Percentiles rank a stretch among this genome's conserved stretches.
Conservation (phyloP, 2,329 filamentous ascomycete species). For the Podosphaera leucotricha region DNA sequence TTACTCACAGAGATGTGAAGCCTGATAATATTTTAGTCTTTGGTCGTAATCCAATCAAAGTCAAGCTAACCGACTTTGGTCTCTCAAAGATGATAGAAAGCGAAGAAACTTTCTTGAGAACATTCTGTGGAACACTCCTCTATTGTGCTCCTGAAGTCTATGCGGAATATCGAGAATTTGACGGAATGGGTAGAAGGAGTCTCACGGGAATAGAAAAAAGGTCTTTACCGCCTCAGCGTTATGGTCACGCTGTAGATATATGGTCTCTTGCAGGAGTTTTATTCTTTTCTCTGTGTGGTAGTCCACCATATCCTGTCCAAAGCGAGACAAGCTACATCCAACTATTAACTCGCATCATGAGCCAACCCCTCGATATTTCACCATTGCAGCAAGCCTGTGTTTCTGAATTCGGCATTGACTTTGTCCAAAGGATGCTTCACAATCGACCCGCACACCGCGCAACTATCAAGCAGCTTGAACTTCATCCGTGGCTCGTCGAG, state of each 20-base stretch:
- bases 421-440: constrained; percentile 58
- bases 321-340: constrained; percentile 54
- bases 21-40: constrained; percentile 89
- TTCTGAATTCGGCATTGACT: constrained; percentile 45
- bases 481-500: constrained; percentile 46
- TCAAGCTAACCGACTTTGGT: constrained; percentile 93
- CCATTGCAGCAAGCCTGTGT: constrained; percentile 35
- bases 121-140: constrained; percentile 84
- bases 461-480: constrained; percentile 43
- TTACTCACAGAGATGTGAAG: constrained; percentile 97
- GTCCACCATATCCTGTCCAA: constrained; percentile 60
- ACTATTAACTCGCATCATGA: constrained; percentile 74
- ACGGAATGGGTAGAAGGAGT: constrained; percentile 37
- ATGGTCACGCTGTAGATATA: constrained; percentile 80
- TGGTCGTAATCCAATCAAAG: constrained; percentile 44
- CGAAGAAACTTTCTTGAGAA: constrained; percentile 77
- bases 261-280: constrained; percentile 91
- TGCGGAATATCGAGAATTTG: constrained; percentile 43
- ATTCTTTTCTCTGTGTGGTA: constrained; percentile 60
- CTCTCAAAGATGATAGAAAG: constrained; percentile 84
- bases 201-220: constrained; percentile 16
- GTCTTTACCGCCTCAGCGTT: constrained; percentile 29
- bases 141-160: constrained; percentile 97
- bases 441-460: constrained; percentile 58
- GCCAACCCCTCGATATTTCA: constrained; percentile 38